These are phyloP conservation scores for Cokeromyces recurvatus DNA, from an alignment of 371 early-diverging fungal species.

Conservation along the genomic window DNA sequence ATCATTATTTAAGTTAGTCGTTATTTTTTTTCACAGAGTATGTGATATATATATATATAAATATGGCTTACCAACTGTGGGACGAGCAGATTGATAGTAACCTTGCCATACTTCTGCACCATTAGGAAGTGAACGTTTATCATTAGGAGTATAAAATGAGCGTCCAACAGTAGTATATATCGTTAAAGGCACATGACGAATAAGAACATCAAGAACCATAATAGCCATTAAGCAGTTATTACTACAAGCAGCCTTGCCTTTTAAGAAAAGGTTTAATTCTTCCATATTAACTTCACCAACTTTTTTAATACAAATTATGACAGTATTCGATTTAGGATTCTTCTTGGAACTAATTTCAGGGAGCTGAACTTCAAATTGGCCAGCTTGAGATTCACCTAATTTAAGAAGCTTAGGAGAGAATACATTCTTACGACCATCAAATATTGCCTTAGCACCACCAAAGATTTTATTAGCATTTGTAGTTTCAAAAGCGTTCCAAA, in stretches of 20 bases:
- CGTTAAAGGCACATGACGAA: slow-evolving; percentile 72
- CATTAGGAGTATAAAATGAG: slow-evolving; percentile 80
- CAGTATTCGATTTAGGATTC: slow-evolving; percentile 17
- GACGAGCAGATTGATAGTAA: slow-evolving; percentile 79
- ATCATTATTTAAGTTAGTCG: background rate
- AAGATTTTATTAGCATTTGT: slow-evolving; percentile 24
- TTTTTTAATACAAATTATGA: slow-evolving; percentile 53
- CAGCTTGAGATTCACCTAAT: slow-evolving; percentile 29
- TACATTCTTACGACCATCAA: slow-evolving; percentile 49
- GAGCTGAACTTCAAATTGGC: slow-evolving; percentile 33
- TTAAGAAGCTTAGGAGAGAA: slow-evolving; percentile 37
- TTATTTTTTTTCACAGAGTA: no score
- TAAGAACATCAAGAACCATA: slow-evolving; percentile 75
- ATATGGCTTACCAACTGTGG: slow-evolving; percentile 57
- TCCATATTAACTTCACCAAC: slow-evolving; percentile 54
- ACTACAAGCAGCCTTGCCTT: slow-evolving; percentile 32
- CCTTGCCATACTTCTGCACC: slow-evolving; percentile 93
- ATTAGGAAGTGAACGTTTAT: slow-evolving; percentile 50
- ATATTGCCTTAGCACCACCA: slow-evolving; percentile 32
- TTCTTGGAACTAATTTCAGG: slow-evolving; percentile 22
- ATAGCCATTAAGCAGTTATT: slow-evolving; percentile 54
- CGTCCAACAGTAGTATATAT: slow-evolving; percentile 73
- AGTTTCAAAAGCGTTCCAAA: slow-evolving; percentile 43
- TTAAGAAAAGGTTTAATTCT: slow-evolving; percentile 47
- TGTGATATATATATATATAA: no score